These are phyloP conservation scores for Hondaea fermentalgiana DNA, from an alignment of 108 stramenopile species.

Conservation along the genomic window DNA sequence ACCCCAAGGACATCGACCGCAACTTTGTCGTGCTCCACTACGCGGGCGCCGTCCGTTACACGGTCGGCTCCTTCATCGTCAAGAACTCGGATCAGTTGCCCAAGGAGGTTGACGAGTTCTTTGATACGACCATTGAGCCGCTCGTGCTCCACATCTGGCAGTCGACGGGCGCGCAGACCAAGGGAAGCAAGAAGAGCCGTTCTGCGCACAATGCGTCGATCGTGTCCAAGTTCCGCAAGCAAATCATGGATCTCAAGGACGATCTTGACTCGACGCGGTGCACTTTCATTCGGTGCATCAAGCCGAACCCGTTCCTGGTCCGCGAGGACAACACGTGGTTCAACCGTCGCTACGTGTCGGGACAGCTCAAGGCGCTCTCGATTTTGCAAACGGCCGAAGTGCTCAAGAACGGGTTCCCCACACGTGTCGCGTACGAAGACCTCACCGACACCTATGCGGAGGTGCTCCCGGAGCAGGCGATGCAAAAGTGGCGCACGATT, in stretches of 20 bases:
- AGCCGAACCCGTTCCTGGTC: slow-evolving; percentile 42
- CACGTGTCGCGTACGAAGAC: slow-evolving; percentile 39
- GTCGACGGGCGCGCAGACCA: background rate
- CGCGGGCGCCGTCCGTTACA: slow-evolving; percentile 25
- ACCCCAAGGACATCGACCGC: slow-evolving; percentile 27
- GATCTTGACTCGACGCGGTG: slow-evolving; percentile 20
- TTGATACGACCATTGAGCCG: background rate
- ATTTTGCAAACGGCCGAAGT: slow-evolving; percentile 46
- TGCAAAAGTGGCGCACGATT: background rate
- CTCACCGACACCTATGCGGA: slow-evolving; percentile 28
- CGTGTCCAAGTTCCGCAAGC: slow-evolving; percentile 64
- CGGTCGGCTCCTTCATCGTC: background rate
- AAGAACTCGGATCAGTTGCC: slow-evolving; percentile 26
- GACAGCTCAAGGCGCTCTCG: slow-evolving; percentile 41
- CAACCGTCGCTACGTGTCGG: slow-evolving; percentile 33
- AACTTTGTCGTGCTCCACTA: slow-evolving; percentile 24
- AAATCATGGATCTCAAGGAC: slow-evolving; percentile 16
- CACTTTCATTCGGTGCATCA: slow-evolving; percentile 45
- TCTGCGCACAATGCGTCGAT: slow-evolving; percentile 24
- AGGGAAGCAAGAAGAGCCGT: background rate
- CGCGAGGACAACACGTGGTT: slow-evolving; percentile 30
- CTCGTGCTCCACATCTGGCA: background rate
- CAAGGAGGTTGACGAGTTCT: background rate
- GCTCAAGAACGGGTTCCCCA: slow-evolving; percentile 42
- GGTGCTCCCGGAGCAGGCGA: slow-evolving; percentile 20